A percentile compares a stretch with the other conserved stretches of the same genome.
Evolutionary conservation across 2,329 filamentous ascomycete species (phyloP).

Genomic region (Diaporthe sp.): DNA sequence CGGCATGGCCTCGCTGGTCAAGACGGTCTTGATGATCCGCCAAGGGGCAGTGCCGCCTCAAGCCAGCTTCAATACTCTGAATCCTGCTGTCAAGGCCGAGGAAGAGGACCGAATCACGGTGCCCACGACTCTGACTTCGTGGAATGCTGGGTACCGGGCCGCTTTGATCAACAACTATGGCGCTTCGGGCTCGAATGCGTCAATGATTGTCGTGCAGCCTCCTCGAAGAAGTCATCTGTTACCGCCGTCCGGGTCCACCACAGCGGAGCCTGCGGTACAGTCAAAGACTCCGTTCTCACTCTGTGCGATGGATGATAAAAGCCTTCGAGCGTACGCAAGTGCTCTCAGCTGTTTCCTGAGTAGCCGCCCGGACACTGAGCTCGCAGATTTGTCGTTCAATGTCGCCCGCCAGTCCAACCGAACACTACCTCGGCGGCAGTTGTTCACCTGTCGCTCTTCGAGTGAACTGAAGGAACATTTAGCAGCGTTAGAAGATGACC

Average conservation of each 20-base stretch:
- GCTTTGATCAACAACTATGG: conserved; percentile 63
- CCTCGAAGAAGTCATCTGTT: conserved; percentile 46
- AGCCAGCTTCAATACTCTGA: conserved; percentile 59
- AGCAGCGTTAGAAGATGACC: neutral
- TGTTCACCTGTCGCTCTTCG: conserved; percentile 48
- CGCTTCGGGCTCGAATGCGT: conserved; percentile 70
- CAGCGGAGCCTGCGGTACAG: too few relatives aligned
- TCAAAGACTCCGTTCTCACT: too few relatives aligned
- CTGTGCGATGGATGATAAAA: conserved; percentile 41
- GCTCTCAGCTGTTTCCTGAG: conserved; percentile 52
- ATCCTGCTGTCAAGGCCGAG: conserved; percentile 53
- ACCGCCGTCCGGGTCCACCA: too few relatives aligned
- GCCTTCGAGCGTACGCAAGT: neutral
- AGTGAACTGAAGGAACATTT: conserved; percentile 43
- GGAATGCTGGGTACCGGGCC: neutral
- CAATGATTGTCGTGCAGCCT: conserved; percentile 62
- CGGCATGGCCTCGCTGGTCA: conserved; percentile 57
- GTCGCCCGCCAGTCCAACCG: conserved; percentile 50
- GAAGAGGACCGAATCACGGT: conserved; percentile 46
- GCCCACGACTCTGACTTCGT: neutral
- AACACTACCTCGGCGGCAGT: conserved; percentile 41
- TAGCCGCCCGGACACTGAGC: conserved; percentile 35
- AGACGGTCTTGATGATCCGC: conserved; percentile 60
- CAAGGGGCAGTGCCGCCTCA: conserved; percentile 61
- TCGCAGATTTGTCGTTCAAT: conserved; percentile 52